Evolutionary conservation across 257 asterid genomes (phyloP).

Genomic region (Solanum rostratum): DNA sequence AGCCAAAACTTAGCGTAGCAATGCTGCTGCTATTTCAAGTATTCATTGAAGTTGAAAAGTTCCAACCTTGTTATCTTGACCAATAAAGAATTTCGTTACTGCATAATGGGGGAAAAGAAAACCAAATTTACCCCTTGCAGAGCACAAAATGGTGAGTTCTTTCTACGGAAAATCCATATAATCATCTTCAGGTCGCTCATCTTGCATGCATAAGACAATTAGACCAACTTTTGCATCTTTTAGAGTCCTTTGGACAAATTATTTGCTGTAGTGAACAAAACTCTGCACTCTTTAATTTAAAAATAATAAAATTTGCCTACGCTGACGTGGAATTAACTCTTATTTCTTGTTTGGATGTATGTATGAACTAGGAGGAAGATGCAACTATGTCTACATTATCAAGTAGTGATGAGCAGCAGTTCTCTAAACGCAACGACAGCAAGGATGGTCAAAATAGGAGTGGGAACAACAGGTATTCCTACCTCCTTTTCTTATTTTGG

Average conservation of each 20-base stretch:
- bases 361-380: slow-evolving; percentile 42
- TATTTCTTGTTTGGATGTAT: slow-evolving; percentile 3
- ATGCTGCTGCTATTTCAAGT: not conserved
- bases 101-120: not conserved
- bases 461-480: slow-evolving; percentile 36
- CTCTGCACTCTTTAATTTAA: not conserved
- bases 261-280: not conserved
- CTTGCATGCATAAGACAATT: not conserved
- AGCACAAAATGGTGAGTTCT: not conserved
- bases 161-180: not conserved
- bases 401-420: slow-evolving; percentile 23
- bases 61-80: not conserved
- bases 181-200: not conserved
- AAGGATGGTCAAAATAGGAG: slow-evolving; percentile 29
- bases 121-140: not conserved
- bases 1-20: not conserved
- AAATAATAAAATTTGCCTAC: not conserved
- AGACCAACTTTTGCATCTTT: not conserved
- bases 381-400: slow-evolving; percentile 30
- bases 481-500: not conserved
- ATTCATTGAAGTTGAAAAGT: not conserved
- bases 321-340: not conserved
- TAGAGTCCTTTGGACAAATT: not conserved
- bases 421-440: slow-evolving; percentile 23
- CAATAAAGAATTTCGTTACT: not conserved